These are phyloP conservation scores for barley (Hordeum vulgare) DNA, from an alignment of 176 grass and related monocot genomes.

Conservation along the genomic window MorexV3_pseudomolecules_assembly NC_058522.1:184772613-184773112, in stretches of 20 bases:
- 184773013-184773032: background rate
- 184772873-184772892: conserved; percentile 69
- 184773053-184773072: background rate
- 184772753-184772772: no score
- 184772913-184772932: conserved; percentile 49
- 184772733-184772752: no score
- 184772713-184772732: no score
- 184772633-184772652: no score
- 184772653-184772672: no score
- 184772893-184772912: conserved; percentile 53
- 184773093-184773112: conserved; percentile 2
- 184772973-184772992: background rate
- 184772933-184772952: conserved; percentile 33
- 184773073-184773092: background rate
- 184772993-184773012: background rate
- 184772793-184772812: no score
- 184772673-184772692: no score
- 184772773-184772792: no score
- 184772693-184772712: no score
- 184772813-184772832: conserved; percentile 22
- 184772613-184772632: no score
- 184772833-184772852: conserved; percentile 44
- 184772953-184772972: background rate
- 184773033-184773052: background rate
- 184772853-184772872: conserved; percentile 70